Percentiles rank a stretch among this genome's conserved stretches.
phyloP scores from a whole-genome alignment of 2,329 filamentous ascomycete genomes.

The Ceratocystis albifundus region DNA sequence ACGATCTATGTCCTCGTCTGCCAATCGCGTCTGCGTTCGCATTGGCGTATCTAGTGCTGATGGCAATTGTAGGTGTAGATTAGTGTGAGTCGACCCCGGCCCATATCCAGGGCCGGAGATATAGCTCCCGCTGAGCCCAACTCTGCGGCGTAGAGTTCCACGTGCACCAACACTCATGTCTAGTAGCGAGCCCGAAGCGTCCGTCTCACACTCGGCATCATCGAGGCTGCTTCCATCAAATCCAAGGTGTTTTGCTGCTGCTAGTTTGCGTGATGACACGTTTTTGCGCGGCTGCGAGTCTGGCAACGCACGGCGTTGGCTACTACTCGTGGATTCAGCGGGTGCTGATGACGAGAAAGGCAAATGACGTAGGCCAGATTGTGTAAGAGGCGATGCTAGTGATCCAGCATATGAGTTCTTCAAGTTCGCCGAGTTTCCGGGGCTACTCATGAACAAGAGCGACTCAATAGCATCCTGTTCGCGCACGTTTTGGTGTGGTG shows the following conservation, averaged over 20 bases:
- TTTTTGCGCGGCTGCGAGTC: conserved; percentile 41
- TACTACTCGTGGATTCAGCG: conserved; percentile 23
- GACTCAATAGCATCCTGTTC: conserved; percentile 76
- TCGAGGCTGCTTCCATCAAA: conserved; percentile 33
- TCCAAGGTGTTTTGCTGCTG: conserved; percentile 36
- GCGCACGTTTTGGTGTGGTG: conserved; percentile 55
- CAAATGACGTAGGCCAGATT: conserved; percentile 24
- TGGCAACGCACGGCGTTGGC: conserved; percentile 34
- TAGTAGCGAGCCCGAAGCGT: conserved; percentile 27
- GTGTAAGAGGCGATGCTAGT: conserved; percentile 29
- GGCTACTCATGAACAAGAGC: conserved; percentile 69
- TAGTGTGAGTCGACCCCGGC: conserved; percentile 29
- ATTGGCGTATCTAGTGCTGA: conserved; percentile 35
- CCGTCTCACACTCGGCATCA: conserved; percentile 30
- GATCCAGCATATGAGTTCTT: conserved; percentile 42
- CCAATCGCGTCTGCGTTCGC: conserved; percentile 35
- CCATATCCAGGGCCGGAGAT: neutral
- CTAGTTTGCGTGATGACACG: conserved; percentile 39
- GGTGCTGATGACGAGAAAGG: conserved; percentile 7
- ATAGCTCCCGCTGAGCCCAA: conserved; percentile 25
- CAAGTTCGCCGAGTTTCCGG: conserved; percentile 56
- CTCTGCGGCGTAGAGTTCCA: conserved; percentile 17
- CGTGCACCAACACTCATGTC: neutral
- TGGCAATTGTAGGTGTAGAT: conserved; percentile 38
- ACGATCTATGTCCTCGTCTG: conserved; percentile 46